A percentile compares a stretch with the other conserved stretches of the same genome.
Evolutionary conservation across 2,329 filamentous ascomycete species (phyloP).

Genomic region (Pochonia chlamydosporia): DNA sequence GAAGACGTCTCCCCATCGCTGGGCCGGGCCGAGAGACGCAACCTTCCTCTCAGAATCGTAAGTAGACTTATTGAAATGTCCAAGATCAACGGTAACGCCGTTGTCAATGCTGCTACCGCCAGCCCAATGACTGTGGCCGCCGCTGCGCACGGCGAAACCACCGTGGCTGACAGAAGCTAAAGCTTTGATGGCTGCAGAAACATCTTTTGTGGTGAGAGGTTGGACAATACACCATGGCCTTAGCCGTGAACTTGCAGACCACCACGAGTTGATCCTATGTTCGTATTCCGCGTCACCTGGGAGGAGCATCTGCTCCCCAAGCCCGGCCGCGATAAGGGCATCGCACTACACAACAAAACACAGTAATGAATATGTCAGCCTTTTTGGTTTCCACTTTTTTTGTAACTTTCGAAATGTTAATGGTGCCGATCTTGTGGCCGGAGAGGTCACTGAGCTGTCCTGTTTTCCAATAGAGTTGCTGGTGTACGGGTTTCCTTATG

Average conservation of each 20-base stretch:
- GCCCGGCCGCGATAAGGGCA: too few relatives aligned
- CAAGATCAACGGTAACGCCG: not conserved
- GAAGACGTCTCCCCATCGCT: not conserved
- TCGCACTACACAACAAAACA: too few relatives aligned
- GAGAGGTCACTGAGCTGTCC: too few relatives aligned
- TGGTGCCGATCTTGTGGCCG: too few relatives aligned
- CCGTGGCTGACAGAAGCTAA: not conserved
- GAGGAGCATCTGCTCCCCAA: too few relatives aligned
- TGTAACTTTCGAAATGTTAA: too few relatives aligned
- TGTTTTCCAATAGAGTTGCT: too few relatives aligned
- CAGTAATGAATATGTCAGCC: too few relatives aligned
- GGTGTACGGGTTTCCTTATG: too few relatives aligned
- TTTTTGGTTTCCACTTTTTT: too few relatives aligned
- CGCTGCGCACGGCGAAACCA: not conserved
- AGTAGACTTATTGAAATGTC: not conserved
- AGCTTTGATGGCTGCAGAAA: not conserved
- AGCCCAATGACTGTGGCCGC: not conserved
- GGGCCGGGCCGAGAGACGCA: not conserved
- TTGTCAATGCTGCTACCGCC: not conserved
- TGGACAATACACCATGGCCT: not conserved
- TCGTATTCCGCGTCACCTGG: too few relatives aligned
- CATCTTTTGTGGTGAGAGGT: not conserved
- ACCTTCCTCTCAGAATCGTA: not conserved
- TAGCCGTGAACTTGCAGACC: not conserved
- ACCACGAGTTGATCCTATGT: not conserved